Base-by-base conservation (phyloP, 2,329 filamentous ascomycete genomes). In the Drechslerella coelobrocha region DNA sequence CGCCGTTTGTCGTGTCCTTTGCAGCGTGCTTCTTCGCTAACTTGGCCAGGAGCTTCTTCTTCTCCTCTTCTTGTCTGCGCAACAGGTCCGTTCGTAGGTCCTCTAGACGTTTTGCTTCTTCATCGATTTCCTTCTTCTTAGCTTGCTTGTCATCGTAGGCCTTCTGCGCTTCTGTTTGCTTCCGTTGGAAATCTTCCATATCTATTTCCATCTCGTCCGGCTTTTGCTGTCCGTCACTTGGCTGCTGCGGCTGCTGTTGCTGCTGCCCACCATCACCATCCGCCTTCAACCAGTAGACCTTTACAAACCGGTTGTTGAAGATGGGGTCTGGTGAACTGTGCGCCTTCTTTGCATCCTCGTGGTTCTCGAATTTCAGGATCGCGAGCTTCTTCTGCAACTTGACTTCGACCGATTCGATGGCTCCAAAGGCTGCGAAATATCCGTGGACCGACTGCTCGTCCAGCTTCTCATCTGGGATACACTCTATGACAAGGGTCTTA, bases 301-400 rank as follows among this genome's bases (percentile, higher is more conserved):
- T 92, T 52, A 94, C 90, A 75, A 94, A 94, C 9, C 90, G 83
- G 74, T 93, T 94, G 75, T 92, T 89, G 76, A 93, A 94, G 47
- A 94, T 88, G 50, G 87, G 88, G 76, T 91, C 91, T 0, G 90
- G 90, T 7, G 88, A 92, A 50, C 84, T 83, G 77, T 90, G 91
- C 1, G 90, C 90, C 14, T 84, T 84, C 68, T 86, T 85, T 12
- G 90, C 90, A 12, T 85, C 80, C 5, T 83, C 82, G 83, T 88
- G 89, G 43, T 82, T 83, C 54, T 86, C 83, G 75, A 84, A 94
- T 74, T 87, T 89, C 73, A 94, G 82, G 27, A 90, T 81, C 0
- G 90, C 90, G 14, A 91, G 78, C 43, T 84, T 83, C 76, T 88
- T 88, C 76, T 88, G 84, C 0, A 83, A 81, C 74, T 89, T 85